phyloP scores from a whole-genome alignment of 202 grass and related monocot genomes.

The Digitaria exilis region DNA sequence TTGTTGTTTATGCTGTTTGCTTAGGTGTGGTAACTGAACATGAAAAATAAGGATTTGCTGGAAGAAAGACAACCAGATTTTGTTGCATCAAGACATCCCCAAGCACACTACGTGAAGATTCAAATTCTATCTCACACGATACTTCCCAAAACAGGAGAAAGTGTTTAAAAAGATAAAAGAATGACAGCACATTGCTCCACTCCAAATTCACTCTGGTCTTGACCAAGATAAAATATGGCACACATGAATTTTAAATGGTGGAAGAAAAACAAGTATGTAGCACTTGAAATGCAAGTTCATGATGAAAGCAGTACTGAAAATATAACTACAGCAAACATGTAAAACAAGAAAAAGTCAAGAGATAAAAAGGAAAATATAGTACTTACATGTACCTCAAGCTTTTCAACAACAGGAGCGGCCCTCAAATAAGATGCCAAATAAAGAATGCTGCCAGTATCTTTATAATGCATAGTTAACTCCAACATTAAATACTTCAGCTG shows the following conservation, averaged over 20 bases:
- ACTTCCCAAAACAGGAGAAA: neutral
- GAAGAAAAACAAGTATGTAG: neutral
- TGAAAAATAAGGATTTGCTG: neutral
- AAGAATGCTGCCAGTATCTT: neutral
- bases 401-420: neutral
- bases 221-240: neutral
- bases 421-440: neutral
- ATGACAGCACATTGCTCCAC: neutral
- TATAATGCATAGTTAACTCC: neutral
- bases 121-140: neutral
- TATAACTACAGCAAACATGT: neutral
- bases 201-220: neutral
- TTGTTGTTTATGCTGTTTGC: no score
- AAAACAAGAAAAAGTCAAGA: neutral
- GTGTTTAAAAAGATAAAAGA: neutral
- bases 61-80: no score
- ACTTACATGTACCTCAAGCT: neutral
- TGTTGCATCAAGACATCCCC: neutral
- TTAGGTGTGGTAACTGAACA: no score
- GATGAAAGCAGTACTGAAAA: neutral
- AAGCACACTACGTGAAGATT: neutral
- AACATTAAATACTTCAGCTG: neutral
- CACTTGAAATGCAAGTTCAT: neutral
- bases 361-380: neutral
- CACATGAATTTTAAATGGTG: neutral